Evolutionary conservation across 176 grass and related monocot species (phyloP).

Genomic region (Triticum urartu): DNA sequence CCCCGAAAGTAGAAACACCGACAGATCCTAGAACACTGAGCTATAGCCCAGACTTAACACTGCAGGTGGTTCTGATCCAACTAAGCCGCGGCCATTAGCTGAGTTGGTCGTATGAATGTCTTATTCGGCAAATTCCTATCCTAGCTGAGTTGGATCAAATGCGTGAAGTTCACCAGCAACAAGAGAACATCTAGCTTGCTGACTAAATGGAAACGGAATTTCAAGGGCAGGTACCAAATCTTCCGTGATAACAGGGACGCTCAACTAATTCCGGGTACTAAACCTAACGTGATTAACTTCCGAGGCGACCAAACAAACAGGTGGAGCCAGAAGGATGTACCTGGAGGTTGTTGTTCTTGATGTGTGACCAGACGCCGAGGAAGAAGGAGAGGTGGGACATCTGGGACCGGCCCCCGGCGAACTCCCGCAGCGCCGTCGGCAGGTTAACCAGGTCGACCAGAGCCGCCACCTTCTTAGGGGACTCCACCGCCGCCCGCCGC

Average conservation of each 20-base stretch:
- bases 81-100: not conserved
- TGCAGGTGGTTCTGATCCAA: not conserved
- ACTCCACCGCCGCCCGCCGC: slow-evolving; percentile 39
- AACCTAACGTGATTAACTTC: not conserved
- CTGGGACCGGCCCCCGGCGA: slow-evolving; percentile 70
- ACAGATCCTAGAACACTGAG: not conserved
- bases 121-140: not conserved
- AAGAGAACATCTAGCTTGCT: not conserved
- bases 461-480: slow-evolving; percentile 78
- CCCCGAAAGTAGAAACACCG: not conserved
- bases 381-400: slow-evolving; percentile 90
- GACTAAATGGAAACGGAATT: not conserved
- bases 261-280: not conserved
- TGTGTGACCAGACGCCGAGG: slow-evolving; percentile 76
- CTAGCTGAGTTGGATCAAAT: not conserved
- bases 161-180: not conserved
- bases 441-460: slow-evolving; percentile 82
- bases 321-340: slow-evolving; percentile 9
- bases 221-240: not conserved
- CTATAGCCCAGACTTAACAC: not conserved
- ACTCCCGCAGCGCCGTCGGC: slow-evolving; percentile 59
- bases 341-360: slow-evolving; percentile 85
- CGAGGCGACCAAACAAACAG: not conserved
- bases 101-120: not conserved
- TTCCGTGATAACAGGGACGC: not conserved